A percentile compares a stretch with the other conserved stretches of the same genome.
phyloP scores from a whole-genome alignment of 176 grass and related monocot species.

The Zea luxurians region DNA sequence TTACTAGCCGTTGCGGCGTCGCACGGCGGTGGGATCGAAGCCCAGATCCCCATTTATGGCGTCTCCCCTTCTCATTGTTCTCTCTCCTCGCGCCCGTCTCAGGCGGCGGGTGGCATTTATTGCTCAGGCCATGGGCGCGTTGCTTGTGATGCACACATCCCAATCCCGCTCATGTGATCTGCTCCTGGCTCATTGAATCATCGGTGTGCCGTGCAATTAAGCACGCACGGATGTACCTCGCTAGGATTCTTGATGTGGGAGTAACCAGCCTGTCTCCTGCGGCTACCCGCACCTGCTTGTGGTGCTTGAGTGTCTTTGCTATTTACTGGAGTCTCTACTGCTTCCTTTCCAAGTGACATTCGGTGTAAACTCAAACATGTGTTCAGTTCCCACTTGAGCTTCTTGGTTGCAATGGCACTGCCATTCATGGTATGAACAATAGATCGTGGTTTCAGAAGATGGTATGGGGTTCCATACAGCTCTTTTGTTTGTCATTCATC shows the following conservation, averaged over 20 bases:
- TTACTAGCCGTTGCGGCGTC: constrained; percentile 43
- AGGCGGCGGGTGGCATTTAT: constrained; percentile 37
- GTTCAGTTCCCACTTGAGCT: background rate
- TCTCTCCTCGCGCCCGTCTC: background rate
- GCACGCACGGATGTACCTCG: constrained; percentile 38
- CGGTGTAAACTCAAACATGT: background rate
- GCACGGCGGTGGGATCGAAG: constrained; percentile 43
- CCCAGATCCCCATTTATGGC: constrained; percentile 53
- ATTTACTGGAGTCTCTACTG: constrained; percentile 27
- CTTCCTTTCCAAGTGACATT: constrained; percentile 12
- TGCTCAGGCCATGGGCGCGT: constrained; percentile 32
- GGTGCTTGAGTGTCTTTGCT: constrained; percentile 16
- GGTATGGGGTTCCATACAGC: background rate
- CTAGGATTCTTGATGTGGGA: constrained; percentile 41
- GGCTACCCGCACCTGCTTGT: constrained; percentile 12
- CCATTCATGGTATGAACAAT: background rate
- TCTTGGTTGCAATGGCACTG: background rate
- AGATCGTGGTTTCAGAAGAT: constrained; percentile 14
- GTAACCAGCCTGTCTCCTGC: constrained; percentile 44
- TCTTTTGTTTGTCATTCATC: background rate
- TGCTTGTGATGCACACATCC: constrained; percentile 39
- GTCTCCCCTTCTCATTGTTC: background rate
- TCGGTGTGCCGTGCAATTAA: constrained; percentile 27
- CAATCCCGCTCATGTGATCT: constrained; percentile 38
- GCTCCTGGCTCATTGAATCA: constrained; percentile 38